These are phyloP conservation scores for Noccaea caerulescens DNA, from an alignment of 345 rosid species.

Conservation along the genomic window DNA sequence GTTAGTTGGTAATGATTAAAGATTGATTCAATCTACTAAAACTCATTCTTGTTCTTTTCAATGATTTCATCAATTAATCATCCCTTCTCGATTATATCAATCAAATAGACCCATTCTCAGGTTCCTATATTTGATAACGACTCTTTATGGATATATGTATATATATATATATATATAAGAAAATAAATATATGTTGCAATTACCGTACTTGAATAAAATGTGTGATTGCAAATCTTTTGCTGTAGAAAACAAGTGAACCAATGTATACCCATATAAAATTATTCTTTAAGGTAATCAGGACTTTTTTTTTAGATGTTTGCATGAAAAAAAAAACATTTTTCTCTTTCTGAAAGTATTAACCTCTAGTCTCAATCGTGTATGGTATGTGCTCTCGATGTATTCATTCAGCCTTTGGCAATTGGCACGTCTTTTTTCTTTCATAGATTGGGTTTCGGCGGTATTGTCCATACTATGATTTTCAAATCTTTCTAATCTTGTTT, in stretches of 20 bases:
- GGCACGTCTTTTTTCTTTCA: constrained; percentile 21
- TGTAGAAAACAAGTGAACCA: not conserved
- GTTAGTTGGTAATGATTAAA: constrained; percentile 34
- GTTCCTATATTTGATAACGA: constrained; percentile 34
- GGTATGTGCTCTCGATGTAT: constrained; percentile 10
- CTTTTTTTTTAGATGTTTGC: not conserved
- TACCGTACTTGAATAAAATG: not conserved
- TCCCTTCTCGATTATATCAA: not conserved
- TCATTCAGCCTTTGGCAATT: not conserved
- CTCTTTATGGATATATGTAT: not conserved
- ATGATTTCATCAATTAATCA: constrained; percentile 17
- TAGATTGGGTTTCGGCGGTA: not conserved
- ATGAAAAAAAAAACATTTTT: not conserved
- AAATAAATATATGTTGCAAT: constrained; percentile 11
- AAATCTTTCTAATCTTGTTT: constrained; percentile 3
- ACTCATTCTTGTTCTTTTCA: constrained; percentile 26
- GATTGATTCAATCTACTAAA: constrained; percentile 18
- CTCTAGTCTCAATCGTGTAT: not conserved
- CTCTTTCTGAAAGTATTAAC: not conserved
- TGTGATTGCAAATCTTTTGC: constrained; percentile 2
- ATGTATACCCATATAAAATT: not conserved
- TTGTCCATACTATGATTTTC: constrained; percentile 5
- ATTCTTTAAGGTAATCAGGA: not conserved
- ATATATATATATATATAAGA: not conserved
- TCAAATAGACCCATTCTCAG: constrained; percentile 24